Evolutionary conservation across 2,329 filamentous ascomycete species (phyloP), one percentile per base, ranked within the genome.

Genomic region (Pseudopyrenochaeta lycopersici): DNA sequence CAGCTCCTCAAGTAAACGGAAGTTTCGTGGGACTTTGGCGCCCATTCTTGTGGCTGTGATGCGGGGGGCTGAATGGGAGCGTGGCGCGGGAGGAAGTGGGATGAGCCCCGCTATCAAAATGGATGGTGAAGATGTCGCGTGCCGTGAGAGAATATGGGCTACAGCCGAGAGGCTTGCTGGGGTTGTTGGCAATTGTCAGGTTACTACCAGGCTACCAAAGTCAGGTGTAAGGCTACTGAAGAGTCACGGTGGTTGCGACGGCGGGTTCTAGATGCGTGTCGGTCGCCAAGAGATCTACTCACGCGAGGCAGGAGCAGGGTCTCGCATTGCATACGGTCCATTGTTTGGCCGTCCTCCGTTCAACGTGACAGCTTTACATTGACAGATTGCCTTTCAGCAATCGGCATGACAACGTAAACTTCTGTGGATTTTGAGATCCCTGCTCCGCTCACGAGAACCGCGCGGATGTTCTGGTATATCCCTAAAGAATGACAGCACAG

Each of bases 1-100:
- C 17, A 99, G 85, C 87, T 99, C 95, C 78, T 97, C 95, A 52
- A 99, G 84, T 64, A 99, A 86, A 73, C 94, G 89, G 77, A 99
- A 99, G 82, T 98, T 98, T 76, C 95, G 87, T 58, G 95, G 95
- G 52, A 99, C 86, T 78, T 96, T 92, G 54, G 90, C 88, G 52
- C 81, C 76, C 85, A 88, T 88, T 46, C 49, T 67, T 52, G 54
- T 44, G 49, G 54, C 45, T 35, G 60, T 53, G 52, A 39, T 33
- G 41, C 49, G 31, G 46, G 53, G 27, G 44, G 44, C 36, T 53
- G 45, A 40, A 49, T 23, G 39, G 43, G 51, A 20, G 57, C 49
- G 61, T 59, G 61, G 62, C 48, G 40, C 56, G 63, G 46, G 54
- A 60, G 54, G 58, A 61, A 57, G 63, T 71, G 63, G 68, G 65